phyloP scores from a whole-genome alignment of 257 asterid species.

The Solanum lycopersicoides region DNA sequence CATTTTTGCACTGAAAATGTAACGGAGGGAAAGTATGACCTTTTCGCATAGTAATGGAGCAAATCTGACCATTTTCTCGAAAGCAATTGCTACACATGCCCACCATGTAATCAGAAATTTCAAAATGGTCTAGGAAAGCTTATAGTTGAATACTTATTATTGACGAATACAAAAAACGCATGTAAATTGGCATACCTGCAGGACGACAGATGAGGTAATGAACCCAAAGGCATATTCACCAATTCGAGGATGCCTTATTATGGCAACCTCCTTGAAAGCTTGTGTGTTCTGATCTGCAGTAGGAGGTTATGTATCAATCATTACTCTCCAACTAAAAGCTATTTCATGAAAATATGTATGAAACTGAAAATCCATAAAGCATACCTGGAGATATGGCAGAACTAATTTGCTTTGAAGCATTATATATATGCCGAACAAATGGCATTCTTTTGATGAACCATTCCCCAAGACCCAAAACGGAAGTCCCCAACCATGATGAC shows the following conservation, averaged over 20 bases:
- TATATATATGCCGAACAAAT: slow-evolving; percentile 33
- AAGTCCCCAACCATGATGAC: slow-evolving; percentile 44
- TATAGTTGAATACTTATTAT: neutral
- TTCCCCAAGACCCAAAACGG: slow-evolving; percentile 31
- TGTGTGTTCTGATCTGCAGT: slow-evolving; percentile 39
- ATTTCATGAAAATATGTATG: neutral
- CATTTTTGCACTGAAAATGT: neutral
- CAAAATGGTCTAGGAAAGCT: neutral
- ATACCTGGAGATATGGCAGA: slow-evolving; percentile 44
- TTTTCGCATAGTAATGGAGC: neutral
- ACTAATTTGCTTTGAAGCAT: slow-evolving; percentile 39
- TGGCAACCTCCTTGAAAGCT: slow-evolving; percentile 52
- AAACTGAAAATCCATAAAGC: neutral
- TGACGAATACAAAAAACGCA: neutral
- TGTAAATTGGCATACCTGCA: slow-evolving; percentile 20
- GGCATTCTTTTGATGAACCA: slow-evolving; percentile 42
- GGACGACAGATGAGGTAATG: slow-evolving; percentile 38
- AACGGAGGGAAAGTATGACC: neutral
- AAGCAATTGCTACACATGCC: neutral
- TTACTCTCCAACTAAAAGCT: neutral
- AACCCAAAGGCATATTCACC: slow-evolving; percentile 57
- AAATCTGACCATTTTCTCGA: neutral
- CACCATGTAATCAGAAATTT: neutral
- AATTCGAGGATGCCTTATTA: slow-evolving; percentile 47
- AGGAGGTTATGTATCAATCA: neutral